phyloP scores from a whole-genome alignment of 371 early-diverging fungal species.

The Rhizopus delemar region DNA sequence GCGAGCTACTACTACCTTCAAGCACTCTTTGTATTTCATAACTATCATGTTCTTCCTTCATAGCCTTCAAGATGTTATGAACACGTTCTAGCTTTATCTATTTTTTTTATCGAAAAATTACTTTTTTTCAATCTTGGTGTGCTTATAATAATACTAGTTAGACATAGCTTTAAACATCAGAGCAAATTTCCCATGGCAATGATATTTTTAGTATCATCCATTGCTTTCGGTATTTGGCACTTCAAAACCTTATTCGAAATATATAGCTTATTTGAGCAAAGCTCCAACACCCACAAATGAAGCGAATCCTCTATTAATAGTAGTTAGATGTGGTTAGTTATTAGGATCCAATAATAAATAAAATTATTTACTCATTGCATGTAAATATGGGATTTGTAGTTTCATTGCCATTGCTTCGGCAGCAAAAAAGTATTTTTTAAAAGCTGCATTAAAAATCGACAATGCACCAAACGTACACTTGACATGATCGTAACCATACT shows the following conservation, averaged over 20 bases:
- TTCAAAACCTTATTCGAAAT: constrained; percentile 10
- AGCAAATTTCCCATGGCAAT: constrained; percentile 16
- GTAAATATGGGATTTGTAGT: constrained; percentile 9
- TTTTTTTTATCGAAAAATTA: background rate
- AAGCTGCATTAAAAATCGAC: constrained; percentile 10
- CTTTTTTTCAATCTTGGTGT: background rate
- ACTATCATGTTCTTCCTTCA: constrained; percentile 10
- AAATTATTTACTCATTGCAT: constrained; percentile 19
- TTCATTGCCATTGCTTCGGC: constrained; percentile 3
- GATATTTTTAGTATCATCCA: constrained; percentile 6
- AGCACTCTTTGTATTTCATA: constrained; percentile 9
- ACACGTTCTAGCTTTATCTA: constrained; percentile 9
- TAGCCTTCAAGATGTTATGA: background rate
- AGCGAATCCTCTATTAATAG: constrained; percentile 10
- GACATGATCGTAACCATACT: constrained; percentile 17
- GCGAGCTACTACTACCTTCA: constrained; percentile 2
- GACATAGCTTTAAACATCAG: constrained; percentile 12
- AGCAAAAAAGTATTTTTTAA: constrained; percentile 8
- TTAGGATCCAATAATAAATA: constrained; percentile 12
- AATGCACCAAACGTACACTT: constrained; percentile 11
- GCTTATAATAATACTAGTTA: background rate
- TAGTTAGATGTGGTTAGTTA: background rate
- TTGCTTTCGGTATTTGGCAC: constrained; percentile 7
- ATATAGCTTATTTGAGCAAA: constrained; percentile 16
- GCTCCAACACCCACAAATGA: constrained; percentile 21